Percentiles rank a stretch among this genome's conserved stretches.
Conservation (phyloP, 768 basidiomycete species). For the Lentinula sp. region DNA sequence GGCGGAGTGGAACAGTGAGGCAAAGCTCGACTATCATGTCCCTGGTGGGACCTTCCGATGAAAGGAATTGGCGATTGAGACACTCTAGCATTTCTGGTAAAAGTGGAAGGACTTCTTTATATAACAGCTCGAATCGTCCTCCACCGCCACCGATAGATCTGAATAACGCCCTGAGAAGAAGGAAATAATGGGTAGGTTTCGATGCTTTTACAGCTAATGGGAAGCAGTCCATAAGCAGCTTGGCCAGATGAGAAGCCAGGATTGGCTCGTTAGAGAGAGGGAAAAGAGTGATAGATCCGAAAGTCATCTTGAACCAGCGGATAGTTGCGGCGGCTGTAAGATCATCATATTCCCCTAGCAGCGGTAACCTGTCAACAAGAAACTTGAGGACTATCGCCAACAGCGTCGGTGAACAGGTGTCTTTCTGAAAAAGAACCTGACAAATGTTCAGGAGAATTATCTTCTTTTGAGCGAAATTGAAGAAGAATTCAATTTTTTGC, state of each 20-base stretch:
- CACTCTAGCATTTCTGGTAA: constrained; percentile 97
- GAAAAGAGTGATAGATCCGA: constrained; percentile 74
- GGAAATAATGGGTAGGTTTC: constrained; percentile 90
- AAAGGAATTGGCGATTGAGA: constrained; percentile 81
- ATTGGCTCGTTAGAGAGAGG: constrained; percentile 82
- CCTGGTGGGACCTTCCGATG: constrained; percentile 73
- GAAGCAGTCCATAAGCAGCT: constrained; percentile 94
- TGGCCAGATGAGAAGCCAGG: constrained; percentile 87
- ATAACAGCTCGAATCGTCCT: constrained; percentile 88
- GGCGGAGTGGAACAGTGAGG: constrained; percentile 90
- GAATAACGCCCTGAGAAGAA: constrained; percentile 87
- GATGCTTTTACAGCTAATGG: constrained; percentile 87
- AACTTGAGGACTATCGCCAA: constrained; percentile 86
- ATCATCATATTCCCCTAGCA: constrained; percentile 83
- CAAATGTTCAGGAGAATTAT: constrained; percentile 78
- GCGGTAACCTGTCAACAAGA: constrained; percentile 73
- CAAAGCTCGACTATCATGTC: constrained; percentile 97
- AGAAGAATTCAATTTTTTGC: constrained; percentile 86
- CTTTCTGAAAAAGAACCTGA: constrained; percentile 76
- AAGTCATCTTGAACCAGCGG: constrained; percentile 93
- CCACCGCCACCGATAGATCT: constrained; percentile 89
- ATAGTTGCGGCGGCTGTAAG: constrained; percentile 79
- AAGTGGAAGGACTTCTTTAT: constrained; percentile 93
- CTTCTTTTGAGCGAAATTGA: constrained; percentile 71
- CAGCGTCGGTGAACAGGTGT: constrained; percentile 71